Evolutionary conservation across 768 basidiomycete species (phyloP).

Genomic region (Leccinum broughii): DNA sequence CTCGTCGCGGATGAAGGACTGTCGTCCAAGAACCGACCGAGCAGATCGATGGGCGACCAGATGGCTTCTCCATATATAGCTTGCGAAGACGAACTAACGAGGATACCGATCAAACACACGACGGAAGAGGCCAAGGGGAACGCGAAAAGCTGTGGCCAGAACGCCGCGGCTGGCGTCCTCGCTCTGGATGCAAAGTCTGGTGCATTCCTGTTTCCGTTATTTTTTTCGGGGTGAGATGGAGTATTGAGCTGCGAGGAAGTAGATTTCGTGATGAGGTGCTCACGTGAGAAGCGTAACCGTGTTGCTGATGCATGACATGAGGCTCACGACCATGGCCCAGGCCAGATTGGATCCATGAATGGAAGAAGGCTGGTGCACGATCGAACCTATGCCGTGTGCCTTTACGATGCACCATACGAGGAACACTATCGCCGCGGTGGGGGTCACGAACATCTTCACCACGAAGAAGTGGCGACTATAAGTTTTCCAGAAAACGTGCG

Average conservation of each 20-base stretch:
- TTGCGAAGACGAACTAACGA: constrained; percentile 76
- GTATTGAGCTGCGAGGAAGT: neutral
- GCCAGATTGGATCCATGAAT: constrained; percentile 67
- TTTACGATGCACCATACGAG: constrained; percentile 79
- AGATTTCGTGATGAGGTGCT: constrained; percentile 20
- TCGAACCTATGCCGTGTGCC: constrained; percentile 75
- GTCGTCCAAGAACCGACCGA: constrained; percentile 67
- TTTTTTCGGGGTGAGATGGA: constrained; percentile 16
- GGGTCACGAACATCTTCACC: constrained; percentile 71
- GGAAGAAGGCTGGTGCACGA: constrained; percentile 62
- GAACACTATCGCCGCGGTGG: constrained; percentile 67
- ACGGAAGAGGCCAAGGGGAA: constrained; percentile 73
- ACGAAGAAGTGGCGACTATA: constrained; percentile 69
- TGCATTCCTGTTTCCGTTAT: constrained; percentile 51
- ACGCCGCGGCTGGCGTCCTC: constrained; percentile 53
- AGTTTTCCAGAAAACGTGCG: constrained; percentile 34
- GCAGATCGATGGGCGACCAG: constrained; percentile 76
- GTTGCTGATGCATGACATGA: constrained; percentile 81
- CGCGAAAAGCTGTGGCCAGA: constrained; percentile 67
- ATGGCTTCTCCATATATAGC: constrained; percentile 76
- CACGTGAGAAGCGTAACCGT: constrained; percentile 74
- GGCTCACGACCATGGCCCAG: constrained; percentile 72
- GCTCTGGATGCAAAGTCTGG: constrained; percentile 75
- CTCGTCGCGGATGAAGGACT: constrained; percentile 62
- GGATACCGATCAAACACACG: constrained; percentile 78